Base-by-base conservation (phyloP, 257 asterid species). In the Voacanga thouarsii region DNA sequence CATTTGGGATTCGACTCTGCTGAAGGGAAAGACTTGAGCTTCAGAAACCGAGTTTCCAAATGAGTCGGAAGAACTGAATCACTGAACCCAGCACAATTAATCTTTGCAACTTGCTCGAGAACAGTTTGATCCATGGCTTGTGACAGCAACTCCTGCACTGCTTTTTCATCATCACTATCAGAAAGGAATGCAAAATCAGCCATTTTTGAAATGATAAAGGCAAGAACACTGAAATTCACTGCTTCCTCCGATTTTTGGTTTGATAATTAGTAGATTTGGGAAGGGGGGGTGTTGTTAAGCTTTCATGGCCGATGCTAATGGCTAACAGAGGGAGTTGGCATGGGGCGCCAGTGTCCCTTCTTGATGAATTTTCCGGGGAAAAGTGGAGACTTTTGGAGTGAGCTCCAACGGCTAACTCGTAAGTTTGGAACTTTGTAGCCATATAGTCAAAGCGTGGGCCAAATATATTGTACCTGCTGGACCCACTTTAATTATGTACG, bases 131-230 rank as follows among this genome's bases (percentile, higher is more conserved):
- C 99, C 92, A 86, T 90, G 0, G 97, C 94, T 72, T 90, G 96
- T 53, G 97, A 82, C 0, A 95, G 81, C 43, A 95, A 82, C 43
- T 91, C 96, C 10, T 91, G 90, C 74, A 90, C 96, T 37, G 96
- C 93, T 87, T 89, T 92, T 16, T 93, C 97, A 4, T 89, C 94
- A 53, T 95, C 98, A 77, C 97, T 92, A n/a, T 92, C 97, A 0
- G 93, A 85, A 43, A 93, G 82, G 77, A 86, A 91, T 11, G 86
- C 80, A 33, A 86, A 82, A 91, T 85, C 93, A 11, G 84, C 89
- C 98, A 95, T 95, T 70, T 45, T 71, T 15, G 61, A 26, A 74
- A 61, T 1, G 65, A 23, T 43, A 51, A 30, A 24, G 6, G 66
- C 33, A 56, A 33, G 57, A 41, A 76, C 33, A 23, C 41, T 11